These are phyloP conservation scores for Plasmodium malariae DNA, from an alignment of 169 alveolate species.

Conservation along the genomic window DNA sequence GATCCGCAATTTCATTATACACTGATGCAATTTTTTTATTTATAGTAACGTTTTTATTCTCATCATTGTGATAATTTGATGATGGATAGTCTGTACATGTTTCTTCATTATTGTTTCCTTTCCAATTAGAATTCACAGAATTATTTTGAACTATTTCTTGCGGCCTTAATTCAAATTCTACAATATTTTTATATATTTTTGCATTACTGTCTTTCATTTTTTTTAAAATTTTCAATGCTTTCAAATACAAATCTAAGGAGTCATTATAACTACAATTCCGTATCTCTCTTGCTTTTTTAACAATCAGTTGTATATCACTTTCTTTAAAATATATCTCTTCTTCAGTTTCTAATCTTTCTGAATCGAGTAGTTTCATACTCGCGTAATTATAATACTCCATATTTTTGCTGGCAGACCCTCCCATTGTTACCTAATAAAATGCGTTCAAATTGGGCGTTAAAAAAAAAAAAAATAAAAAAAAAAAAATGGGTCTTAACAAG, in stretches of 20 bases:
- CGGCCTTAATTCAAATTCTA: constrained; percentile 73
- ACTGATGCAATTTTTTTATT: constrained; percentile 71
- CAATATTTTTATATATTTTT: constrained; percentile 41
- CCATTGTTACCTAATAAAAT: constrained; percentile 9
- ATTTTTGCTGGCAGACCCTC: constrained; percentile 57
- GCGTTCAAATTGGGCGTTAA: background rate
- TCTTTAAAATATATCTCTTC: constrained; percentile 37
- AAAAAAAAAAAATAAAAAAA: no score
- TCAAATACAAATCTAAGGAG: constrained; percentile 46
- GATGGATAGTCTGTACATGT: background rate
- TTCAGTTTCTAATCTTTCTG: constrained; percentile 13
- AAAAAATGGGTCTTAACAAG: no score
- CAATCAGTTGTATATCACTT: constrained; percentile 26
- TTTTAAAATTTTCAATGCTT: constrained; percentile 42
- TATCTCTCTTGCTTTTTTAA: constrained; percentile 59
- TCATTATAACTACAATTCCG: constrained; percentile 40
- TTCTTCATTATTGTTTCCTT: background rate
- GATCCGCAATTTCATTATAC: constrained; percentile 70
- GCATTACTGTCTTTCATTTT: constrained; percentile 43
- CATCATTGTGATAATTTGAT: background rate
- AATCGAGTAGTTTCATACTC: constrained; percentile 40
- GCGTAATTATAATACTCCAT: constrained; percentile 57
- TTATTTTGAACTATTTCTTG: constrained; percentile 15
- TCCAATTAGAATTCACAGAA: background rate
- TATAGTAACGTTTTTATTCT: constrained; percentile 11